Conservation (phyloP, 140 eudicot species). For the Ambrosia hybrid region DNA sequence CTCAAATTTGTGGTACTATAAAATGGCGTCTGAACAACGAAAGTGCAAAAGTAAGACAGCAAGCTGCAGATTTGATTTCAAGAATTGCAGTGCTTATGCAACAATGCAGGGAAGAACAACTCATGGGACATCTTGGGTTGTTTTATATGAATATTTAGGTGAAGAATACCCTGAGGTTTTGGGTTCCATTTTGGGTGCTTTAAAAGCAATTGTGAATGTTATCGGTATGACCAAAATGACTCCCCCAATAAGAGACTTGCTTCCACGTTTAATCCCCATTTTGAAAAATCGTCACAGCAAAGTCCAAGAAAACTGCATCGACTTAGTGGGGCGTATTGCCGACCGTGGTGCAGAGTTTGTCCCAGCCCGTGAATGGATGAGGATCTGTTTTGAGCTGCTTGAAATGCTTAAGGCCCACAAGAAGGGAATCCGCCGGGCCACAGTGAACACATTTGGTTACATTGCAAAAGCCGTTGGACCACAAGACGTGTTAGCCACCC, state of each 20-base stretch:
- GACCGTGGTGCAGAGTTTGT: slow-evolving; percentile 98
- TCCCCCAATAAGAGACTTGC: slow-evolving; percentile 86
- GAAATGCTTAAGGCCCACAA: slow-evolving; percentile 99
- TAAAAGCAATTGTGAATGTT: slow-evolving; percentile 82
- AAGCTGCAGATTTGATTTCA: slow-evolving; percentile 87
- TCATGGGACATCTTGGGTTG: slow-evolving; percentile 96
- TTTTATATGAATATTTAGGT: slow-evolving; percentile 80
- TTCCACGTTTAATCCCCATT: slow-evolving; percentile 79
- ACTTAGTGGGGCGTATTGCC: slow-evolving; percentile 89
- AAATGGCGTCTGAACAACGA: slow-evolving; percentile 83
- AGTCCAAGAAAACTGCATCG: slow-evolving; percentile 95
- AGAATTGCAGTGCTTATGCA: slow-evolving; percentile 89
- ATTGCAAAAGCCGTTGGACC: slow-evolving; percentile 98
- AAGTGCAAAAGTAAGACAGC: slow-evolving; percentile 92
- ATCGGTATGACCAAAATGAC: slow-evolving; percentile 94
- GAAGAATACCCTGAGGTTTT: slow-evolving; percentile 96
- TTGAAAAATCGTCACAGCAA: slow-evolving; percentile 92
- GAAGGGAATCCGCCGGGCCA: slow-evolving; percentile 90
- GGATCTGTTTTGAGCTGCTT: slow-evolving; percentile 93
- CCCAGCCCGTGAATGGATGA: slow-evolving; percentile 99
- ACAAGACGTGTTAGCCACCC: slow-evolving; percentile 86
- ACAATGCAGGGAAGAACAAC: slow-evolving; percentile 85
- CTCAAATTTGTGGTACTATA: slow-evolving; percentile 89
- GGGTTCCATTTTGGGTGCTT: slow-evolving; percentile 91
- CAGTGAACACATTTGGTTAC: slow-evolving; percentile 95